Conservation (phyloP, 495 filamentous ascomycete species). For the Aspergillus kassunensis region DNA sequence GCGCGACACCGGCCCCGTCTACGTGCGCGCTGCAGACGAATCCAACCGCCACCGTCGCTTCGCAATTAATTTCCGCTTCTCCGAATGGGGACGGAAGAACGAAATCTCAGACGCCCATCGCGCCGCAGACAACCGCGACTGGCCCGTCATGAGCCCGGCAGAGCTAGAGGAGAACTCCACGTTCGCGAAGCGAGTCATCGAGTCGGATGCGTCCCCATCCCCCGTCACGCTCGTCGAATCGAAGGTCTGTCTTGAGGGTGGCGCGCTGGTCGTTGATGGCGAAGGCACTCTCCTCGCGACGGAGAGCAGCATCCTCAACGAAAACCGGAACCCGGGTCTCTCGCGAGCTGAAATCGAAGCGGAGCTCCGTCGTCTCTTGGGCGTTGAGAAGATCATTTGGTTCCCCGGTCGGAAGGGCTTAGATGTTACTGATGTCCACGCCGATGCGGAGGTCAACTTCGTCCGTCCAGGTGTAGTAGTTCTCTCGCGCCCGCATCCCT, state of each 20-base stretch:
- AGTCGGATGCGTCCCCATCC: background rate
- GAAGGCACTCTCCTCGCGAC: conserved; percentile 34
- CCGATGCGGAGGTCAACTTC: no score
- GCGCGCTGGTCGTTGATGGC: conserved; percentile 33
- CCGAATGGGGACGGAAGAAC: no score
- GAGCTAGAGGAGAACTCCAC: conserved; percentile 20
- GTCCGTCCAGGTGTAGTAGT: no score
- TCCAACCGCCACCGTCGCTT: no score
- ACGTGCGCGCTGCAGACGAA: no score
- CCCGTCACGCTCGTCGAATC: conserved; percentile 20
- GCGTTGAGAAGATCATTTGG: conserved; percentile 31
- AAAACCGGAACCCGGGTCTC: conserved; percentile 27
- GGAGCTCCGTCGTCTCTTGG: conserved; percentile 23
- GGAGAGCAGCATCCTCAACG: conserved; percentile 31
- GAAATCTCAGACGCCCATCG: no score
- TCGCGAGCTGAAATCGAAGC: conserved; percentile 18
- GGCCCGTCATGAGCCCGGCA: conserved; percentile 20
- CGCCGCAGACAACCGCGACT: conserved; percentile 10
- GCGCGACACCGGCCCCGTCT: no score
- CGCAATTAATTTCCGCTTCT: no score
- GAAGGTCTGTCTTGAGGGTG: conserved; percentile 26
- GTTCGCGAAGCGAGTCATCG: conserved; percentile 27
- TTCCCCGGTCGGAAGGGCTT: conserved; percentile 23
- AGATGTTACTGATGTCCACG: background rate
- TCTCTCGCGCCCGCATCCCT: no score